These are phyloP conservation scores for Epichloe bromicola DNA, from an alignment of 2,329 filamentous ascomycete genomes.

Conservation along the genomic window DNA sequence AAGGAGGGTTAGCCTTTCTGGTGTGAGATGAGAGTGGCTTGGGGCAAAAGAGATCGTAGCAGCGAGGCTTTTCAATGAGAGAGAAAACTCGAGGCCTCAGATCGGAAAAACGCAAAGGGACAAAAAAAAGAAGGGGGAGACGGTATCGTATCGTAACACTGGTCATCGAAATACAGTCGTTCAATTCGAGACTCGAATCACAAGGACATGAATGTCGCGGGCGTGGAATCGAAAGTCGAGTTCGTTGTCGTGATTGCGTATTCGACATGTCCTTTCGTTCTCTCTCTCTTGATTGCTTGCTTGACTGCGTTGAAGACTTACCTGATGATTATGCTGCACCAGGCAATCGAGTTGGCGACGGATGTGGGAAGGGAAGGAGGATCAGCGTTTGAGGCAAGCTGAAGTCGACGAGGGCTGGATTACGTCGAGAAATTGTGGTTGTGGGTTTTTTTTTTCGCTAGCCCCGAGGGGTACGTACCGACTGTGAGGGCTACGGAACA, in stretches of 20 bases:
- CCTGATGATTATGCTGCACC: slow-evolving; percentile 36
- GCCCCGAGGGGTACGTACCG: slow-evolving; percentile 20
- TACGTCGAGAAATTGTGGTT: slow-evolving; percentile 26
- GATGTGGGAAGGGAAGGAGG: slow-evolving; percentile 22
- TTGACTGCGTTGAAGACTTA: slow-evolving; percentile 19
- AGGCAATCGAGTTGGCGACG: slow-evolving; percentile 32
- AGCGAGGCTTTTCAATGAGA: neutral
- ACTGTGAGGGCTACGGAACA: slow-evolving; percentile 15
- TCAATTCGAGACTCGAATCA: neutral
- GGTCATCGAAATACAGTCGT: neutral
- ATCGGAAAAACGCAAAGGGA: neutral
- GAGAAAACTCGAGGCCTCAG: neutral
- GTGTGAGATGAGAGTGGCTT: neutral
- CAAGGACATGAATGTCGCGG: neutral
- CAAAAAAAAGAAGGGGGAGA: neutral
- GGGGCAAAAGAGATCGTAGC: neutral
- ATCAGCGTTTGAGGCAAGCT: slow-evolving; percentile 19
- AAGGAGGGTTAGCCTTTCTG: slow-evolving; percentile 11
- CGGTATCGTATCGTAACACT: neutral
- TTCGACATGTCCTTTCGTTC: neutral
- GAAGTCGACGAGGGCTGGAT: slow-evolving; percentile 19
- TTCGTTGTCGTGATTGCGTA: neutral
- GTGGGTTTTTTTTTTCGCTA: slow-evolving; percentile 23
- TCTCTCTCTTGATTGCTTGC: neutral
- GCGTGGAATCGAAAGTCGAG: neutral